Percentiles rank a stretch among this genome's conserved stretches.
phyloP scores from a whole-genome alignment of 352 stramenopile species.

The Thalassiosira ordinaria region DNA sequence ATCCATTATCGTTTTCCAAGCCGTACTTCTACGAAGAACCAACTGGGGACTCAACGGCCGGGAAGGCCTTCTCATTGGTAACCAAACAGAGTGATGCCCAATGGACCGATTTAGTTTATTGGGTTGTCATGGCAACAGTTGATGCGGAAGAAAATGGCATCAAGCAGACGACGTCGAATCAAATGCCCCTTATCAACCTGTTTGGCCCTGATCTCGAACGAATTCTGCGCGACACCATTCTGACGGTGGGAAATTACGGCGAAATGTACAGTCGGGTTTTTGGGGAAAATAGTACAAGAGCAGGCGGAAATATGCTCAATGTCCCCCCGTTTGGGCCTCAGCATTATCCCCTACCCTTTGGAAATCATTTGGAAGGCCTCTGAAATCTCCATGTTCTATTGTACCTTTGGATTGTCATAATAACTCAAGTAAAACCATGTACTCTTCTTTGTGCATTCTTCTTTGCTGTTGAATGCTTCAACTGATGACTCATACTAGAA shows the following conservation, averaged over 20 bases:
- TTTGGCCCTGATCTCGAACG: constrained; percentile 41
- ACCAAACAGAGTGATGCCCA: constrained; percentile 43
- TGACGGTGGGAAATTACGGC: background rate
- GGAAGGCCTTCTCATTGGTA: constrained; percentile 16
- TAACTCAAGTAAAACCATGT: no score
- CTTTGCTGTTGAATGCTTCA: no score
- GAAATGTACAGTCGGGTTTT: background rate
- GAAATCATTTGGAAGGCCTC: no score
- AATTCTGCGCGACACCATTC: constrained; percentile 24
- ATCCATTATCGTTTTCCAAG: background rate
- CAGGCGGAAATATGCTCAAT: background rate
- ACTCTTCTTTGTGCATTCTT: no score
- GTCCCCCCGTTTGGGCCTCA: background rate
- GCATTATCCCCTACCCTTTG: background rate
- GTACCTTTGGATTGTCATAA: no score
- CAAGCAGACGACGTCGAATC: background rate
- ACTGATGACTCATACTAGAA: no score
- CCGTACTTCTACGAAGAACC: constrained; percentile 35
- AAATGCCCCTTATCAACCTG: constrained; percentile 38
- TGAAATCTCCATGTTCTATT: no score
- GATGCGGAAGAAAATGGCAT: constrained; percentile 60
- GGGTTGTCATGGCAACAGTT: constrained; percentile 45
- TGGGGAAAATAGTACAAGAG: background rate
- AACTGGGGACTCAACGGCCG: background rate
- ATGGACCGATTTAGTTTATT: constrained; percentile 55